Percentiles rank a stretch among this genome's conserved stretches.
Conservation (phyloP, 2,329 filamentous ascomycete species). For the Pseudopyricularia javanii region DNA sequence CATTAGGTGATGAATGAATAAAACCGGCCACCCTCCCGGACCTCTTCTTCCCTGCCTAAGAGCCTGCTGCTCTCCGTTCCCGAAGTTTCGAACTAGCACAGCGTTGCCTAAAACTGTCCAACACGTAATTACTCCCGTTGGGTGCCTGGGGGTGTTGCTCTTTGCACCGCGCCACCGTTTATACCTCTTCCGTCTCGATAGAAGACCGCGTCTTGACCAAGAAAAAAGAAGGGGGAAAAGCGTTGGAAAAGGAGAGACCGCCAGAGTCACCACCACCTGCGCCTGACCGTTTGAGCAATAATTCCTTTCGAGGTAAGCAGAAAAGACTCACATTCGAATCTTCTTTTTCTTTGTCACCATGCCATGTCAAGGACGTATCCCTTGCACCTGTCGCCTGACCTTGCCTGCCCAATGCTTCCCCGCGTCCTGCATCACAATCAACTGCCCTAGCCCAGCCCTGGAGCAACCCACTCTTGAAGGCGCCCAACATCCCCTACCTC, state of each 20-base stretch:
- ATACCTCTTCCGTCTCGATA: background rate
- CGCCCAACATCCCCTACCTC: background rate
- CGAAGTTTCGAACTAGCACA: background rate
- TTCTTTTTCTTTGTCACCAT: background rate
- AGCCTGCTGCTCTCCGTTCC: background rate
- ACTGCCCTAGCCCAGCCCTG: too few species aligned
- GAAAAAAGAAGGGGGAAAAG: background rate
- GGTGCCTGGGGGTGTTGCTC: background rate
- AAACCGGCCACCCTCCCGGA: slow-evolving; percentile 2
- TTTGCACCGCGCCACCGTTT: background rate
- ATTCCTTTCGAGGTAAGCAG: background rate
- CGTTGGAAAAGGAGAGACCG: too few species aligned
- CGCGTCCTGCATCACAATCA: background rate
- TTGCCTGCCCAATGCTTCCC: background rate
- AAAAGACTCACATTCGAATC: background rate
- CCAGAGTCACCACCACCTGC: too few species aligned
- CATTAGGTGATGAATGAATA: too few species aligned
- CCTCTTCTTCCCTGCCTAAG: slow-evolving; percentile 1
- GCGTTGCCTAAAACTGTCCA: background rate
- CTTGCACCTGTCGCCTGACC: background rate
- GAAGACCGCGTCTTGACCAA: background rate
- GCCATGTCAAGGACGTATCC: background rate
- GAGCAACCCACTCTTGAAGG: background rate
- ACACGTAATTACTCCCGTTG: background rate
- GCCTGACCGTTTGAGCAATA: too few species aligned